Percentiles rank a stretch among this genome's conserved stretches.
phyloP scores from a whole-genome alignment of 148 eudicot genomes.

The Hydrangea macrophylla region DNA sequence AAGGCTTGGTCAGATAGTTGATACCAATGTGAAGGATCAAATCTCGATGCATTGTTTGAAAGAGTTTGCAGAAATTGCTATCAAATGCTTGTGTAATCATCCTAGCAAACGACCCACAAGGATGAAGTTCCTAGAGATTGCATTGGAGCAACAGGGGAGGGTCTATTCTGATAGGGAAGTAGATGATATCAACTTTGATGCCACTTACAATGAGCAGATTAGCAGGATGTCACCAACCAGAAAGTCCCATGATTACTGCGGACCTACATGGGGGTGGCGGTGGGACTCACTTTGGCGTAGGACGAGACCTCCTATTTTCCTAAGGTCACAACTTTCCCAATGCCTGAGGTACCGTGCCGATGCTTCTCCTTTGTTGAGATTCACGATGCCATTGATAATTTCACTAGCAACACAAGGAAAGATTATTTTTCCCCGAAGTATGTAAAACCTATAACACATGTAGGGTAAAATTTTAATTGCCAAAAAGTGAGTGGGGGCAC shows the following conservation, averaged over 20 bases:
- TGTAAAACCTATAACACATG: too few species aligned
- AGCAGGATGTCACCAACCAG: background rate
- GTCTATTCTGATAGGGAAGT: background rate
- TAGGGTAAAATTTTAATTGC: too few species aligned
- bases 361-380: slow-evolving; percentile 7
- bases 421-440: slow-evolving; percentile 22
- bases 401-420: background rate
- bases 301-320: background rate
- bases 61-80: slow-evolving; percentile 19
- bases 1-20: slow-evolving; percentile 15
- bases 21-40: slow-evolving; percentile 16
- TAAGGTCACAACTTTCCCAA: background rate
- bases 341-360: background rate
- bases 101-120: slow-evolving; percentile 28
- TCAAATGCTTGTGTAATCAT: slow-evolving; percentile 23
- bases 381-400: slow-evolving; percentile 3
- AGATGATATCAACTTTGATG: background rate
- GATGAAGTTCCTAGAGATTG: slow-evolving; percentile 24
- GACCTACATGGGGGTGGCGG: background rate
- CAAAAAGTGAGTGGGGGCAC: too few species aligned
- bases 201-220: background rate
- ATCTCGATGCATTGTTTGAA: slow-evolving; percentile 18
- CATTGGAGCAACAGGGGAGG: slow-evolving; percentile 15
- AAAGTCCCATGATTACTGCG: background rate
- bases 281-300: background rate